Evolutionary conservation across 2,329 filamentous ascomycete genomes (phyloP).

Genomic region (Volutella citrinella): DNA sequence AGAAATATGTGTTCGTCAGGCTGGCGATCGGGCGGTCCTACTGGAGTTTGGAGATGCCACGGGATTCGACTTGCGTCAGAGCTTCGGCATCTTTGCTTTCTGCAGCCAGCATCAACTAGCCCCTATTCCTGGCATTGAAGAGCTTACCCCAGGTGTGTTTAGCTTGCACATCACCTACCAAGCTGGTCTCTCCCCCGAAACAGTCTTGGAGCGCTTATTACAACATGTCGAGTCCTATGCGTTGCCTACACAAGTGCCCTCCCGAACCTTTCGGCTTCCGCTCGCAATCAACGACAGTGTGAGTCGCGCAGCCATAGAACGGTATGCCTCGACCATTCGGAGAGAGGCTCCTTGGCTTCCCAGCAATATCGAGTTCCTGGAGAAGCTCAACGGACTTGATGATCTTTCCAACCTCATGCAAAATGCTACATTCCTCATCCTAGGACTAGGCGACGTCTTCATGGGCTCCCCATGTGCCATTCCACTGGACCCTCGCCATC

Average conservation of each 20-base stretch:
- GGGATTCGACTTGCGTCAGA: constrained; percentile 30
- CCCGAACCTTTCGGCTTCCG: constrained; percentile 32
- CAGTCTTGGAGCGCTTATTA: constrained; percentile 18
- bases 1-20: constrained; percentile 22
- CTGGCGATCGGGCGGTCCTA: constrained; percentile 33
- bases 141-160: constrained; percentile 33
- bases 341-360: constrained; percentile 61
- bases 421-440: constrained; percentile 34
- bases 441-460: constrained; percentile 39
- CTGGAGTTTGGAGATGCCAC: constrained; percentile 30
- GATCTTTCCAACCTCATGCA: constrained; percentile 24
- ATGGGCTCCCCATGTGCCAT: constrained; percentile 36
- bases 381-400: constrained; percentile 31
- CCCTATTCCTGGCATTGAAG: constrained; percentile 27
- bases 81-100: constrained; percentile 32
- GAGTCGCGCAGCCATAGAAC: constrained; percentile 49
- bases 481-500: constrained; percentile 32
- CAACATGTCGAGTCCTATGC: constrained; percentile 23
- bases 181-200: constrained; percentile 12
- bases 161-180: constrained; percentile 32
- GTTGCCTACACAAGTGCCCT: constrained; percentile 20
- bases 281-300: constrained; percentile 37
- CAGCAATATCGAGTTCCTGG: constrained; percentile 56
- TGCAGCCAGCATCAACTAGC: constrained; percentile 26
- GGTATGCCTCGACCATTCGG: constrained; percentile 61